A percentile compares a stretch with the other conserved stretches of the same genome.
Evolutionary conservation across 192 early-diverging fungal species (phyloP).

Genomic region (Coemansia sp.): DNA sequence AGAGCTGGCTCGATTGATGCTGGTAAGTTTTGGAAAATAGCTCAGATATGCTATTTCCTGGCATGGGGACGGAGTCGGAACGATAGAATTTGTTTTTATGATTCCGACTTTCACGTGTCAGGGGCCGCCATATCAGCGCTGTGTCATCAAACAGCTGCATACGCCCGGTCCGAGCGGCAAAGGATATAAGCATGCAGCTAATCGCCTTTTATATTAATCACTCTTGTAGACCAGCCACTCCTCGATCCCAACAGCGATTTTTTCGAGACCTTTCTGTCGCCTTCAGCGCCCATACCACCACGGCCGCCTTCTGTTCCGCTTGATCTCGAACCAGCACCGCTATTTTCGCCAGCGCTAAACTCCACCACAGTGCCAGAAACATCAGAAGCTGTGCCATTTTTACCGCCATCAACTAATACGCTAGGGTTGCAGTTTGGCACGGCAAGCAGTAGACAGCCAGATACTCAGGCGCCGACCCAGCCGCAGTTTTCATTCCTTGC

Average conservation of each 20-base stretch:
- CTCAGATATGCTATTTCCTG: no score
- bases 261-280: slow-evolving; percentile 30
- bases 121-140: background rate
- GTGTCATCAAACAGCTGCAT: no score
- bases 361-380: slow-evolving; percentile 6
- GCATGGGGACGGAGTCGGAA: no score
- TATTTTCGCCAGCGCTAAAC: slow-evolving; percentile 20
- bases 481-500: background rate
- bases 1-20: slow-evolving; percentile 29
- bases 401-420: background rate
- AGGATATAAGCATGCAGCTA: no score
- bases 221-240: slow-evolving; percentile 34
- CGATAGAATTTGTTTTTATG: background rate
- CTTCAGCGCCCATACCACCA: slow-evolving; percentile 18
- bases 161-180: no score
- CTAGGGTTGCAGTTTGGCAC: background rate
- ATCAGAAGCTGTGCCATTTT: background rate
- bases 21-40: slow-evolving; percentile 23
- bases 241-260: slow-evolving; percentile 35
- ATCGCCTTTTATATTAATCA: no score
- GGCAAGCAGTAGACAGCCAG: background rate
- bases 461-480: background rate
- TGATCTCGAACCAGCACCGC: slow-evolving; percentile 44
- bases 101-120: slow-evolving; percentile 16
- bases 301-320: slow-evolving; percentile 47